Percentiles rank a stretch among this genome's conserved stretches.
These are phyloP conservation scores for Rhizodiscina lignyota DNA, from an alignment of 495 filamentous ascomycete genomes.

Conservation along the genomic window DNA sequence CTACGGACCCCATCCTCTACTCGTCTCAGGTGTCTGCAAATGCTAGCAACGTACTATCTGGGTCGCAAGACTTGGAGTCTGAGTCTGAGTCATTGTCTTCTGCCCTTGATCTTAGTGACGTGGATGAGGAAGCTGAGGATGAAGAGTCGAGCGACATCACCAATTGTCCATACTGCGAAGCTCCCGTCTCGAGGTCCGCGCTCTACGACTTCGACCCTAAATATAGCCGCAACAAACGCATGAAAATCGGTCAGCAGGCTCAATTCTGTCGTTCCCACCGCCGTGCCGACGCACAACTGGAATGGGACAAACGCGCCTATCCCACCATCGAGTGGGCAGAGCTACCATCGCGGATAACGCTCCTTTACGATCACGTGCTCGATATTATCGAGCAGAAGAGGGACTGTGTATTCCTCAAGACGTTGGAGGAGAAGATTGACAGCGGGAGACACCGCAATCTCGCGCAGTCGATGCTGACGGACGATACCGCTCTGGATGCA, in stretches of 20 bases:
- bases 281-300: constrained; percentile 32
- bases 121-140: too few relatives aligned
- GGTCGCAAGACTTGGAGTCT: too few relatives aligned
- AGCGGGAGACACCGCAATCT: constrained; percentile 34
- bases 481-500: neutral
- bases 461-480: constrained; percentile 18
- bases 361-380: constrained; percentile 37
- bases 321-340: constrained; percentile 62
- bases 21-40: too few relatives aligned
- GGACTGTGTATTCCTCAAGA: constrained; percentile 43
- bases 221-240: constrained; percentile 3
- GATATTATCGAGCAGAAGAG: constrained; percentile 38
- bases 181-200: neutral
- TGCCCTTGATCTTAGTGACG: too few relatives aligned
- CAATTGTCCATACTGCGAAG: neutral
- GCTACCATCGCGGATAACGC: constrained; percentile 45
- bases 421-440: constrained; percentile 39
- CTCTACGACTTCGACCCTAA: neutral
- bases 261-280: constrained; percentile 63
- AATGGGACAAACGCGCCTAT: constrained; percentile 51
- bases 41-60: too few relatives aligned
- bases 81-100: too few relatives aligned
- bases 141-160: too few relatives aligned
- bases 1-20: too few relatives aligned
- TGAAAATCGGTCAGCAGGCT: constrained; percentile 15